A percentile compares a stretch with the other conserved stretches of the same genome.
These are phyloP conservation scores for Coleophoma cylindrospora DNA, from an alignment of 2,329 filamentous ascomycete genomes.

Conservation along the genomic window DNA sequence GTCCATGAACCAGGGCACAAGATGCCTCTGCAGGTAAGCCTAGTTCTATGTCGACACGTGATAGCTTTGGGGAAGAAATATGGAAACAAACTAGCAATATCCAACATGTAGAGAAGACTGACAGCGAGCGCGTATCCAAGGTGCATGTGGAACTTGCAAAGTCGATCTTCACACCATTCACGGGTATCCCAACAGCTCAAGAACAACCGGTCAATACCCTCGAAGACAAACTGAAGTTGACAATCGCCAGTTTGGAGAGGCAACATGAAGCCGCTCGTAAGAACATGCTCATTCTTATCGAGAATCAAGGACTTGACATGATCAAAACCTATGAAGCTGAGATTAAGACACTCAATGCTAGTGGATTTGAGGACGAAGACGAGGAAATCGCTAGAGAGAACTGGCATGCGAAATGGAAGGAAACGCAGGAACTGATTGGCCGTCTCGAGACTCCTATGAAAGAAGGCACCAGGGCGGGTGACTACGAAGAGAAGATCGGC, in stretches of 20 bases:
- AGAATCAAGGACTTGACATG: slow-evolving; percentile 8
- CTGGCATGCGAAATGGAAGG: slow-evolving; percentile 31
- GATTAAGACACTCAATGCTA: slow-evolving; percentile 1
- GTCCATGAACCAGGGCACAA: too few species aligned
- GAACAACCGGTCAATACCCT: slow-evolving; percentile 1
- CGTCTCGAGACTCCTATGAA: slow-evolving; percentile 28
- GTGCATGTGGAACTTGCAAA: not conserved
- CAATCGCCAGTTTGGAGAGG: slow-evolving; percentile 11
- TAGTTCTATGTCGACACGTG: too few species aligned
- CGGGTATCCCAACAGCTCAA: slow-evolving; percentile 4
- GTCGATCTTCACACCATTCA: slow-evolving; percentile 21
- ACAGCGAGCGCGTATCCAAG: not conserved
- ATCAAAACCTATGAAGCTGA: slow-evolving; percentile 9
- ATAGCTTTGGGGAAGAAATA: too few species aligned
- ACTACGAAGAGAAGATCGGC: slow-evolving; percentile 10
- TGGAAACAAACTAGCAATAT: not conserved
- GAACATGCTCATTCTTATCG: slow-evolving; percentile 13
- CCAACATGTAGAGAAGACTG: not conserved
- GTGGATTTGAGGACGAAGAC: not conserved
- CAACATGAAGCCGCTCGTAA: slow-evolving; percentile 18
- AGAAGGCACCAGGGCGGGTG: slow-evolving; percentile 12
- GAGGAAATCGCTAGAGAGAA: slow-evolving; percentile 1
- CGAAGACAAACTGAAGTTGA: slow-evolving; percentile 11
- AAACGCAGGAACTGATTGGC: slow-evolving; percentile 35
- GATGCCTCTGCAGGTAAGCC: too few species aligned